Conservation (phyloP, 2,329 filamentous ascomycete species). For the Rhinocladiella mackenziei region DNA sequence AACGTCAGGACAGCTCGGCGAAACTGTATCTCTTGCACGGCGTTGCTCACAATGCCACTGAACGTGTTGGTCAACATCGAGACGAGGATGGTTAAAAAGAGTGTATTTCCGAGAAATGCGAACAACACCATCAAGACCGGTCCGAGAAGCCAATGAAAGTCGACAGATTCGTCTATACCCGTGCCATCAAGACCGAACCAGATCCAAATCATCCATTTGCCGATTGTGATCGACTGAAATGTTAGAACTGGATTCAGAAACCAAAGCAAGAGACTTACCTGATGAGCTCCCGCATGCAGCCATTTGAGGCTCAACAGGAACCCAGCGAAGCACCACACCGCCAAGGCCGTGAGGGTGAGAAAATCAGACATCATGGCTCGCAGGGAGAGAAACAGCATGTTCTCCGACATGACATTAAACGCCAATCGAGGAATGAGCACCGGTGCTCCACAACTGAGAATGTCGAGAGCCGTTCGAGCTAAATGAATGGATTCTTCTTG, state of each 20-base stretch:
- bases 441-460: constrained; percentile 70
- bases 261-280: constrained; percentile 13
- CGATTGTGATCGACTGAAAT: constrained; percentile 60
- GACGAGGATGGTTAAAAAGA: constrained; percentile 84
- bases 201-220: constrained; percentile 89
- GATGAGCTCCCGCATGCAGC: constrained; percentile 61
- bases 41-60: constrained; percentile 69
- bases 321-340: constrained; percentile 78
- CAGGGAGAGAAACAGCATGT: constrained; percentile 75
- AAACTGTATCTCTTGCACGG: constrained; percentile 79
- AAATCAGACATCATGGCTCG: constrained; percentile 85
- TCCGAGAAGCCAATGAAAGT: constrained; percentile 76
- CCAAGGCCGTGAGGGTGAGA: constrained; percentile 68
- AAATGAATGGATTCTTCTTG: constrained; percentile 9
- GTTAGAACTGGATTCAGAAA: not conserved
- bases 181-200: constrained; percentile 82
- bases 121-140: constrained; percentile 78
- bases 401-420: constrained; percentile 78
- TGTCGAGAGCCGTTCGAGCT: constrained; percentile 24
- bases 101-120: constrained; percentile 75
- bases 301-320: constrained; percentile 76
- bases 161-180: constrained; percentile 57
- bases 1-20: constrained; percentile 75
- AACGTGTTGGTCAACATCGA: constrained; percentile 85
- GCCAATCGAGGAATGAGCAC: constrained; percentile 74